A percentile compares a stretch with the other conserved stretches of the same genome.
Evolutionary conservation across 306 rosid genomes (phyloP).

Genomic region (Fagus crenata): DNA sequence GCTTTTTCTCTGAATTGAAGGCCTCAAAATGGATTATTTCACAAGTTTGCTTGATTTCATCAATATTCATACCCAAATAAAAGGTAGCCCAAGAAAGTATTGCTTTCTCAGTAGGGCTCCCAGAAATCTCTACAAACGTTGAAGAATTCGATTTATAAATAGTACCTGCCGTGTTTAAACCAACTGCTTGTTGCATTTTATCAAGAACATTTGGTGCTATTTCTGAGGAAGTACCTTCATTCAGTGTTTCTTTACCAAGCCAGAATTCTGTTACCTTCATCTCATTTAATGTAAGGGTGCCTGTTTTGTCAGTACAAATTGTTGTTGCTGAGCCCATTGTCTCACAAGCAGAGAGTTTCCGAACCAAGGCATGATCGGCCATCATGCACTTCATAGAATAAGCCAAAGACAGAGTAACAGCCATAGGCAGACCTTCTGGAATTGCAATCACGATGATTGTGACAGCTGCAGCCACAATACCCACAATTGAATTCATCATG

Average conservation of each 20-base stretch:
- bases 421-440: constrained; percentile 32
- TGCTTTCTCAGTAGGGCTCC: constrained; percentile 31
- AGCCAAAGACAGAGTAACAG: constrained; percentile 32
- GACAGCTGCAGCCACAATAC: constrained; percentile 20
- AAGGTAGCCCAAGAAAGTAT: constrained; percentile 24
- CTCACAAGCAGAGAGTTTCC: constrained; percentile 34
- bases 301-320: constrained; percentile 32
- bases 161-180: constrained; percentile 27
- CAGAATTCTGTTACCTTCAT: constrained; percentile 31
- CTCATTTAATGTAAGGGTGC: constrained; percentile 31
- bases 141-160: constrained; percentile 11
- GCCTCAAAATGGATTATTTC: constrained; percentile 24
- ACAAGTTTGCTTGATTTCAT: constrained; percentile 22
- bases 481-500: constrained; percentile 17
- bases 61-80: constrained; percentile 17
- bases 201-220: not conserved
- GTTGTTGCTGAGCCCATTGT: constrained; percentile 29
- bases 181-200: constrained; percentile 22
- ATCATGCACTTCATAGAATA: constrained; percentile 31
- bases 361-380: constrained; percentile 32
- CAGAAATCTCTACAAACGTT: constrained; percentile 21
- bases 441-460: constrained; percentile 29
- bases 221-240: not conserved
- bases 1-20: constrained; percentile 30
- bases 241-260: constrained; percentile 21